Base-by-base conservation (phyloP, 108 stramenopile genomes). In the Pseudonitzschia multistriata region DNA sequence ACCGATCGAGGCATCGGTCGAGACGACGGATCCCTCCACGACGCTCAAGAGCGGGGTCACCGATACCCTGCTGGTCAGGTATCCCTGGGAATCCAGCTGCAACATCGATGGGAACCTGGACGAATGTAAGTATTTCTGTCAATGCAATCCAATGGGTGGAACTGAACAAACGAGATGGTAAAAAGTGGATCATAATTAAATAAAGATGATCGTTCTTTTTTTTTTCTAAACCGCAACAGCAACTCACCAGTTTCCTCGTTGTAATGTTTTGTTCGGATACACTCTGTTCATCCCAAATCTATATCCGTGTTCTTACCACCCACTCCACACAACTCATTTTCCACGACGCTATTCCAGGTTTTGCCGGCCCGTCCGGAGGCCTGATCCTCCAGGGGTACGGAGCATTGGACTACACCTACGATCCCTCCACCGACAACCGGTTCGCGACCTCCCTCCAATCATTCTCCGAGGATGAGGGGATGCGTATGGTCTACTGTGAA, bases 51-150 rank as follows among this genome's bases (percentile, higher is more conserved):
- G 17, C 15, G 42, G 42, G 17, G 42, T 45, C 50, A 52, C 25
- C 50, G 8, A 25, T 2, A 19, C 11, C 21, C 19, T 52, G 24
- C 21, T 5, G 5, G 22, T 52, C 50, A 24, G 21, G 2, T 52
- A 52, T 52, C 50, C 50, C 49, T 13, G 59, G 19, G 79, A 82
- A 34, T 72, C 77, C 27, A 82, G 79, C 65, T 54, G 66, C 36
- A 49, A 71, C 19, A 30, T 33, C 1, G 33, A 34, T 19, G 78
- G 79, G 17, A 81, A 81, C 37, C 66, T 47, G 50, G 79, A 79
- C 49, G 74, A 57, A 11, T 55, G 80, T 25, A 81, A 80, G 50
- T 64, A 81, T n/a, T n/a, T n/a, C n/a, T n/a, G n/a, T n/a, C n/a
- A n/a, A n/a, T n/a, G n/a, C n/a, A n/a, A n/a, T n/a, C n/a, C n/a